phyloP scores from a whole-genome alignment of 352 stramenopile species.

The Globisporangium emineosum region DNA sequence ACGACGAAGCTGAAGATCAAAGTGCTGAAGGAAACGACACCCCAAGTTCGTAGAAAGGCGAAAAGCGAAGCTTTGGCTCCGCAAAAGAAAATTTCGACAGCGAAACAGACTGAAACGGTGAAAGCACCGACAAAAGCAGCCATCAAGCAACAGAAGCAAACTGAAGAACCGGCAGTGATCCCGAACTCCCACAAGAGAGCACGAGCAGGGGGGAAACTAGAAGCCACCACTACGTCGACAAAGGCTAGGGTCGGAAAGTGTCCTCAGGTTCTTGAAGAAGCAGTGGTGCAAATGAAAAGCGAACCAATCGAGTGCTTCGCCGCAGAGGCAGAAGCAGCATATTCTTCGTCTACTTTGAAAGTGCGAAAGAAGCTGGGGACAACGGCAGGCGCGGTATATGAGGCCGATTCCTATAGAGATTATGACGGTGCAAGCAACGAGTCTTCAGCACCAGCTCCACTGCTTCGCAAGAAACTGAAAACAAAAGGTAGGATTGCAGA shows the following conservation, averaged over 20 bases:
- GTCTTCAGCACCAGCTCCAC: neutral
- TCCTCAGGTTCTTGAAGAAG: neutral
- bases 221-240: too few species aligned
- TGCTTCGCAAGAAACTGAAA: neutral
- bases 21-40: neutral
- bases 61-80: neutral
- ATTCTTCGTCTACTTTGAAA: neutral
- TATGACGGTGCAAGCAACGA: neutral
- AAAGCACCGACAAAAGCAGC: neutral
- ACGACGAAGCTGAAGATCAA: neutral
- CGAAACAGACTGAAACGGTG: neutral
- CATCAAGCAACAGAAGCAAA: neutral
- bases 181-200: constrained; percentile 1
- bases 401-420: neutral
- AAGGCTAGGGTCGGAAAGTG: neutral
- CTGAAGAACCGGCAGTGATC: neutral
- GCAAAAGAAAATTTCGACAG: neutral
- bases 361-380: neutral
- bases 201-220: neutral
- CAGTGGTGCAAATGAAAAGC: neutral
- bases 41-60: neutral
- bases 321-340: neutral
- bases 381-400: neutral
- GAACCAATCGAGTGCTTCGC: neutral
- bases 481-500: neutral